These are phyloP conservation scores for Phytophthora boehmeriae DNA, from an alignment of 352 stramenopile species.

Conservation along the genomic window DNA sequence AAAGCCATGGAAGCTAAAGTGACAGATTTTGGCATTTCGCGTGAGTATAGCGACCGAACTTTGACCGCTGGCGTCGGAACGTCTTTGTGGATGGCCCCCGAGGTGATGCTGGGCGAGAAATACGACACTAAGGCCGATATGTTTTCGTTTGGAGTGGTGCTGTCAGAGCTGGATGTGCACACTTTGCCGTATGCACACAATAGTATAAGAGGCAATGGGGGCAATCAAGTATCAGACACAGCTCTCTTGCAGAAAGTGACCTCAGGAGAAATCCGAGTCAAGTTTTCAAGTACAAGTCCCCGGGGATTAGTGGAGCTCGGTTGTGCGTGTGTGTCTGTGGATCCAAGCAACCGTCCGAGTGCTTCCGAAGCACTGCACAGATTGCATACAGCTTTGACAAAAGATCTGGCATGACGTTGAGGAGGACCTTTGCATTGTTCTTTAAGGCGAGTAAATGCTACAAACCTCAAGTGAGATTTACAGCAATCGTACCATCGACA, in stretches of 20 bases:
- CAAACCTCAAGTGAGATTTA: too few species aligned
- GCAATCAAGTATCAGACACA: slow-evolving; percentile 11
- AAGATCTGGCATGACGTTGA: not conserved
- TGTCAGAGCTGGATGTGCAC: slow-evolving; percentile 44
- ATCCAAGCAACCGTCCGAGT: slow-evolving; percentile 21
- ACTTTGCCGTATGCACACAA: slow-evolving; percentile 19
- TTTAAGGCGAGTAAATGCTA: too few species aligned
- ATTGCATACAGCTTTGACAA: not conserved
- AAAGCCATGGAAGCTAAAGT: slow-evolving; percentile 44
- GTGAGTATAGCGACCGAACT: slow-evolving; percentile 12
- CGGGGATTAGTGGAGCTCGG: slow-evolving; percentile 16
- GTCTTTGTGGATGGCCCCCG: slow-evolving; percentile 22
- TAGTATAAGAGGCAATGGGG: too few species aligned
- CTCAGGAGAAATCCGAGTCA: slow-evolving; percentile 18
- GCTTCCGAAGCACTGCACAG: not conserved
- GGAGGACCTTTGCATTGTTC: too few species aligned
- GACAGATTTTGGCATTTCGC: slow-evolving; percentile 56
- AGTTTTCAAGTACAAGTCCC: slow-evolving; percentile 14
- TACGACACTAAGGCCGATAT: slow-evolving; percentile 31
- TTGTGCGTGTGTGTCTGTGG: slow-evolving; percentile 26
- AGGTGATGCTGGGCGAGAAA: slow-evolving; percentile 23
- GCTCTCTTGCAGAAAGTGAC: slow-evolving; percentile 31
- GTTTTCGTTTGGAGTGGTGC: slow-evolving; percentile 33
- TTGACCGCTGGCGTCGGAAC: slow-evolving; percentile 25
- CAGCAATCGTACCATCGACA: too few species aligned